Percentiles rank a stretch among this genome's conserved stretches.
Evolutionary conservation across 331 rosid species (phyloP).

Genomic region (Ulmus americana): DNA sequence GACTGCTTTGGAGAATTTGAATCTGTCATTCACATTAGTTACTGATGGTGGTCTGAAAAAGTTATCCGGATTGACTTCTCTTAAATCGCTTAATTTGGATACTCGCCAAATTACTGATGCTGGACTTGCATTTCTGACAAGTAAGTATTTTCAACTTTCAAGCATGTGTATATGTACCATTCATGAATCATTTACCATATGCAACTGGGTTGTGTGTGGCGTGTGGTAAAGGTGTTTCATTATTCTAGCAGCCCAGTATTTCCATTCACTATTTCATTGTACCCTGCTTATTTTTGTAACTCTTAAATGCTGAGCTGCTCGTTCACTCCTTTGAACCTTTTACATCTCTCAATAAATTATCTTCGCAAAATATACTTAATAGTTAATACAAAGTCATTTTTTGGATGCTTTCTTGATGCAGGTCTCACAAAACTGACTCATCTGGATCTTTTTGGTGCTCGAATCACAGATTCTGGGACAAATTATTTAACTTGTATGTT

Average conservation of each 20-base stretch:
- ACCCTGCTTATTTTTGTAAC: not conserved
- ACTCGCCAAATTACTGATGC: constrained; percentile 53
- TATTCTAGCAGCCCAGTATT: not conserved
- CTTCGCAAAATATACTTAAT: not conserved
- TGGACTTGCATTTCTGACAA: constrained; percentile 49
- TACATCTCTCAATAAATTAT: not conserved
- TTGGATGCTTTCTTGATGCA: constrained; percentile 24
- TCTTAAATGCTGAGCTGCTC: not conserved
- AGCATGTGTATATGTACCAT: not conserved
- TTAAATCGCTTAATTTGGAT: constrained; percentile 68
- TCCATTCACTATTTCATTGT: not conserved
- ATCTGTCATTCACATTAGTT: constrained; percentile 59
- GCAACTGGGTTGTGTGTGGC: not conserved
- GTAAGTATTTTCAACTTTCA: constrained; percentile 31
- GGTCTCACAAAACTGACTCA: constrained; percentile 64
- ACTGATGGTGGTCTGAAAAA: constrained; percentile 49
- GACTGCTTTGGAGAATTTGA: constrained; percentile 46
- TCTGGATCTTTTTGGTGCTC: constrained; percentile 75
- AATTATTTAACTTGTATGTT: constrained; percentile 44
- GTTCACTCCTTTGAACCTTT: not conserved
- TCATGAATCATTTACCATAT: not conserved
- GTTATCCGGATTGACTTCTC: constrained; percentile 51
- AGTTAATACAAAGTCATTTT: not conserved
- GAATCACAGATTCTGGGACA: constrained; percentile 59
- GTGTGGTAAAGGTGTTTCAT: not conserved